Base-by-base conservation (phyloP, 768 basidiomycete genomes). In the Serendipita sp. region DNA sequence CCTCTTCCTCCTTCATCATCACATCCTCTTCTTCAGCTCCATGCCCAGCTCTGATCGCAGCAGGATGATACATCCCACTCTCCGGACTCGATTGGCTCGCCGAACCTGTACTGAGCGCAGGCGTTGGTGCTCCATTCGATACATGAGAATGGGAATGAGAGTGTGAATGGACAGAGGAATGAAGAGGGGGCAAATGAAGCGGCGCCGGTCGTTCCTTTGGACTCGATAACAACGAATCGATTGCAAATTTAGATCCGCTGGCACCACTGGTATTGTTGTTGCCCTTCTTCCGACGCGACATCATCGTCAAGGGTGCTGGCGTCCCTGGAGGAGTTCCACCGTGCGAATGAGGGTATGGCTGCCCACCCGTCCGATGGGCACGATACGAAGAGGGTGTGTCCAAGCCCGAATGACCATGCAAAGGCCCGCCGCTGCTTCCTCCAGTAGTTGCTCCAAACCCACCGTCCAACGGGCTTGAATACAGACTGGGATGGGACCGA, bases 311-410 rank as follows among this genome's bases (percentile, higher is more conserved):
- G 4, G 56, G 56, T 3, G 56, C 56, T 35, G 56, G 56, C 16
- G 56, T 60, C 3, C 56, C 56, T 11, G 56, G 56, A 11, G 56
- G 56, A 11, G 56, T 60, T 10, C 56, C 56, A 60, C 56, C 56
- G n/a, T 60, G 56, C 23, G 56, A 60, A 60, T 60, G 56, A 23
- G 56, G 56, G 34, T 60, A 60, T 3, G 56, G 56, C 5, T 60
- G 56, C 23, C 48, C n/a, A 51, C 48, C 16, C 2, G n/a, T 32
- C 30, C 48, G 48, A 32, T 51, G 48, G 2, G 8, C 16, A 32
- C 48, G 48, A 16, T 51, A 16, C n/a, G 23, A 23, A 23, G 23
- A 23, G 23, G 23, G 23, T 23, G 23, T 23, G 23, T 32, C 48
- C 8, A 8, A 32, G 7, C 48, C 48, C 18, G 23, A 36, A 30